Evolutionary conservation across 2,329 filamentous ascomycete genomes (phyloP).

Genomic region (Cercospora brassicicola): DNA sequence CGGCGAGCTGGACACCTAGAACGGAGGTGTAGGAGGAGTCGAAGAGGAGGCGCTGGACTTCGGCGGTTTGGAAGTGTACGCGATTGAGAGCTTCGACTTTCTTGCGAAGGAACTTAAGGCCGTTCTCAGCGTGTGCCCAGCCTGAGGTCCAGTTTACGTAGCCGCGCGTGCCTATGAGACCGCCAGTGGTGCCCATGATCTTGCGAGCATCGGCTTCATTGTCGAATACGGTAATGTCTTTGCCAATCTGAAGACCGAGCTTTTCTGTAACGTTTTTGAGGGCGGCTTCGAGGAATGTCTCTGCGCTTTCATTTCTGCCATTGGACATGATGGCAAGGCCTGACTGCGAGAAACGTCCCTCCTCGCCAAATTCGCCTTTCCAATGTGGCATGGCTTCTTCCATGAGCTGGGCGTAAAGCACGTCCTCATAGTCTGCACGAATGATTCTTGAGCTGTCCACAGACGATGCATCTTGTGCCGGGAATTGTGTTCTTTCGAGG

Average conservation of each 20-base stretch:
- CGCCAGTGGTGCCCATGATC: constrained; percentile 44
- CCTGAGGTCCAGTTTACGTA: constrained; percentile 74
- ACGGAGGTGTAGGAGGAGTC: constrained; percentile 39
- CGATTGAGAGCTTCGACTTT: constrained; percentile 55
- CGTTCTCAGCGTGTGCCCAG: constrained; percentile 75
- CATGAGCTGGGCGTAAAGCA: constrained; percentile 73
- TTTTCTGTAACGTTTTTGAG: constrained; percentile 59
- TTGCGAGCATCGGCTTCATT: constrained; percentile 42
- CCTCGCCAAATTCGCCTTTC: constrained; percentile 62
- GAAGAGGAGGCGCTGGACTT: constrained; percentile 50
- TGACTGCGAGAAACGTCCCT: constrained; percentile 68
- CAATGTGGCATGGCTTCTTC: constrained; percentile 67
- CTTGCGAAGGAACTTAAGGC: constrained; percentile 64
- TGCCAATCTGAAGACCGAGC: constrained; percentile 48
- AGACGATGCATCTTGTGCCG: constrained; percentile 53
- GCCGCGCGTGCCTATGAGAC: constrained; percentile 60
- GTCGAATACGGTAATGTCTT: constrained; percentile 42
- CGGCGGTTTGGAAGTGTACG: constrained; percentile 51
- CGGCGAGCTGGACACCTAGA: constrained; percentile 60
- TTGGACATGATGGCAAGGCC: constrained; percentile 64
- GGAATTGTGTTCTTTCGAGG: constrained; percentile 59
- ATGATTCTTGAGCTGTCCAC: constrained; percentile 64
- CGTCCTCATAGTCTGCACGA: constrained; percentile 76
- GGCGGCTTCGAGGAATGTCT: constrained; percentile 58
- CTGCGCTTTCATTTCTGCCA: constrained; percentile 39